Evolutionary conservation across 2,329 filamentous ascomycete genomes (phyloP).

Genomic region (Xylaria sp.): DNA sequence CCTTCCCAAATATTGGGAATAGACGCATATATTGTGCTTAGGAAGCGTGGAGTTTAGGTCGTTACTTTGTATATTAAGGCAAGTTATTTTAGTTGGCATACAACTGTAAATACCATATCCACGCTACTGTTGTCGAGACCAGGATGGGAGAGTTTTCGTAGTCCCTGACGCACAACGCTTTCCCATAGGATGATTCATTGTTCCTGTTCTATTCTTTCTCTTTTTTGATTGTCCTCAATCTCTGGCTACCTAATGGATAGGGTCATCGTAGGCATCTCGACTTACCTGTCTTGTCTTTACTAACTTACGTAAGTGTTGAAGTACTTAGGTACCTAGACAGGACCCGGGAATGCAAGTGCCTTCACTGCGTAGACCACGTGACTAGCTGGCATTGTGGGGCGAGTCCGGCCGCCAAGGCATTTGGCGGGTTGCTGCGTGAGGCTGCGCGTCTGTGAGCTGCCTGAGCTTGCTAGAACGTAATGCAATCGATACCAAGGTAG

Average conservation of each 20-base stretch:
- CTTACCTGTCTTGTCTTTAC: too few relatives aligned
- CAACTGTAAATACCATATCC: conserved; percentile 19
- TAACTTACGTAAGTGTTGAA: background rate
- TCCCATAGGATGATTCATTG: too few relatives aligned
- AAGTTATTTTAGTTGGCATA: conserved; percentile 8
- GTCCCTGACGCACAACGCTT: too few relatives aligned
- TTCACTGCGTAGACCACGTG: conserved; percentile 20
- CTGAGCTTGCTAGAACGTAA: conserved; percentile 40
- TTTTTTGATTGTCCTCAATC: too few relatives aligned
- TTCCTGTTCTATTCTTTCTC: too few relatives aligned
- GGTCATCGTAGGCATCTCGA: too few relatives aligned
- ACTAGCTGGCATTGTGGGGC: conserved; percentile 21
- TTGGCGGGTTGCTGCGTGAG: conserved; percentile 35
- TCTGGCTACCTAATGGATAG: too few relatives aligned
- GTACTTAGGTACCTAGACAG: background rate
- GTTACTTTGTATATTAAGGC: conserved; percentile 26
- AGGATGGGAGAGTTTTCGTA: background rate
- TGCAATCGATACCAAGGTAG: conserved; percentile 28
- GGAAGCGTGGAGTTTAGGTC: conserved; percentile 26
- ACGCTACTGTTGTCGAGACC: background rate
- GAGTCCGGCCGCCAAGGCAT: conserved; percentile 24
- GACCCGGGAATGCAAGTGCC: background rate
- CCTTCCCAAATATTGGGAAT: background rate
- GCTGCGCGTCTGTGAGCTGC: conserved; percentile 49
- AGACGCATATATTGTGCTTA: conserved; percentile 13